Evolutionary conservation across 2,329 filamentous ascomycete genomes (phyloP), one percentile per base, ranked within the genome.

Genomic region (Diaporthe sp.): DNA sequence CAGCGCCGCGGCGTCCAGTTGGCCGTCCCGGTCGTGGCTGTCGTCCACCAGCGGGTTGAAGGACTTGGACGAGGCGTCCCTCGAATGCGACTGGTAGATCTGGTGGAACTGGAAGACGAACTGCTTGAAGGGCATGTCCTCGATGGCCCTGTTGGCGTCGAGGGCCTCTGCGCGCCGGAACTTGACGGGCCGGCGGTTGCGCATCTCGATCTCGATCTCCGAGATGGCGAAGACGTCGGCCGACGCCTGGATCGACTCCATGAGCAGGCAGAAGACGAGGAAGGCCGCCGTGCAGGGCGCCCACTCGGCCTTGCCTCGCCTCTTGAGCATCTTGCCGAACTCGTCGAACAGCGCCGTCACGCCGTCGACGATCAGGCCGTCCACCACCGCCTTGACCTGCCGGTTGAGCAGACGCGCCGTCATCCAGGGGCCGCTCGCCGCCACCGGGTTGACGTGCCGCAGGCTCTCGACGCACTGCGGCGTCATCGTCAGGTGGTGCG

Each of bases 21-120:
- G 88, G 5, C 80, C 85, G 51, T 85, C 82, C 75, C 85, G 82
- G 28, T 84, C 80, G 69, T 85, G 83, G 55, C 81, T 80, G 61
- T 83, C 81, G 78, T 90, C 88, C 10, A 87, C 77, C n/a, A 91
- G 80, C 25, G 89, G 89, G 78, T 91, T 91, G 79, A 90, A 91
- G 67, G 89, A 84, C 81, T 84, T 88, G 10, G 85, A 81, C 58
- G 86, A 85, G 4, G 84, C 84, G 77, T 90, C 88, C 77, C 84
- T 84, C 73, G 84, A 86, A 79, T 90, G 88, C 28, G 89, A 91
- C 83, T 90, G 89, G 79, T 90, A 91, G 74, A 90, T 85, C 79
- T 90, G 86, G 81, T 91, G 89, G 80, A 91, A 91, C 81, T 90
- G 89, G 77, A 89, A 90, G 4, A 88, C 88, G 79, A 91, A 90